Evolutionary conservation across 495 filamentous ascomycete genomes (phyloP).

Genomic region (Talaromyces nanjingensis): DNA sequence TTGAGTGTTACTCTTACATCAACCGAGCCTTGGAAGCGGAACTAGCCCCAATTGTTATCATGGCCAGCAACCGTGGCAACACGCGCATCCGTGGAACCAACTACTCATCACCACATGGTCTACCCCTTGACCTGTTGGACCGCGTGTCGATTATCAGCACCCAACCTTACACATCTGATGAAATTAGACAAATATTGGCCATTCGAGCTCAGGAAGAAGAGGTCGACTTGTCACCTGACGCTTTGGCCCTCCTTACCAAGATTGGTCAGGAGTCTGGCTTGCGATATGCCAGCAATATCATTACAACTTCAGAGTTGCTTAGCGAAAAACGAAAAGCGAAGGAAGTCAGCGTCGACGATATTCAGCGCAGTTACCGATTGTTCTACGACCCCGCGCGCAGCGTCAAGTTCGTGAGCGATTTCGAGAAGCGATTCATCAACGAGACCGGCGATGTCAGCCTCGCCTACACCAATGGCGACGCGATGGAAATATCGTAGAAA

Average conservation of each 20-base stretch:
- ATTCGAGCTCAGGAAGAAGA: slow-evolving; percentile 95
- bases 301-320: slow-evolving; percentile 84
- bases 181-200: slow-evolving; percentile 82
- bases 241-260: slow-evolving; percentile 86
- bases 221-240: slow-evolving; percentile 81
- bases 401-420: slow-evolving; percentile 82
- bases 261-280: slow-evolving; percentile 90
- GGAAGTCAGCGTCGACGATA: slow-evolving; percentile 78
- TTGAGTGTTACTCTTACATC: slow-evolving; percentile 97
- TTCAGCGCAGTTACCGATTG: slow-evolving; percentile 84
- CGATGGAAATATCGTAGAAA: slow-evolving; percentile 73
- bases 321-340: slow-evolving; percentile 70
- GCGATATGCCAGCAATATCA: slow-evolving; percentile 89
- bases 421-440: slow-evolving; percentile 88
- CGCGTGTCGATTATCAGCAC: slow-evolving; percentile 96
- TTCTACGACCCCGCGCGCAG: slow-evolving; percentile 88
- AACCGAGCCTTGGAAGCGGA: slow-evolving; percentile 94
- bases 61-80: slow-evolving; percentile 96
- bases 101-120: slow-evolving; percentile 83
- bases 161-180: slow-evolving; percentile 74
- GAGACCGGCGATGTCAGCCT: slow-evolving; percentile 75
- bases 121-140: slow-evolving; percentile 94
- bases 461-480: slow-evolving; percentile 61
- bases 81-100: slow-evolving; percentile 90
- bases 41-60: slow-evolving; percentile 94